These are phyloP conservation scores for Dioszegia aurantiaca DNA, from an alignment of 768 basidiomycete species.

Conservation along the genomic window DNA sequence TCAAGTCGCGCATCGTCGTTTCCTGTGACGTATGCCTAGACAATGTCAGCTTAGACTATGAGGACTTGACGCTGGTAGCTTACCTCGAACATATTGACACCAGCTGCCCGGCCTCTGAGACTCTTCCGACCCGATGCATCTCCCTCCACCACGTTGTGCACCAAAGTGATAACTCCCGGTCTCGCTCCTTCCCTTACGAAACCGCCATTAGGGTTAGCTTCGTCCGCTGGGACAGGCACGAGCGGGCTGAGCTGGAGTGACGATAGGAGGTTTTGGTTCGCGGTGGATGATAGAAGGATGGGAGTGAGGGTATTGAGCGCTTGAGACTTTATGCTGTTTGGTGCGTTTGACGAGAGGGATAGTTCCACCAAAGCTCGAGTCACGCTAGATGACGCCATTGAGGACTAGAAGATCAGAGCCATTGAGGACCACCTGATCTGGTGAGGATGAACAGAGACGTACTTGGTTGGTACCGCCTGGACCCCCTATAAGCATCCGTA, in stretches of 20 bases:
- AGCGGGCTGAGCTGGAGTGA: constrained; percentile 72
- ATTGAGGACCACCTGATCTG: neutral
- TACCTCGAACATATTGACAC: constrained; percentile 80
- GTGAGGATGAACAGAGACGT: neutral
- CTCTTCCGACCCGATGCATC: constrained; percentile 73
- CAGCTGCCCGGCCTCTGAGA: constrained; percentile 69
- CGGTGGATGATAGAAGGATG: constrained; percentile 64
- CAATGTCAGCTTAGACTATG: constrained; percentile 3
- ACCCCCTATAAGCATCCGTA: constrained; percentile 72
- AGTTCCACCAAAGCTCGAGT: constrained; percentile 80
- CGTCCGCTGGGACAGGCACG: constrained; percentile 67
- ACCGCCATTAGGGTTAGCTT: constrained; percentile 54
- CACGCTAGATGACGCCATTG: constrained; percentile 54
- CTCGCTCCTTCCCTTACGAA: constrained; percentile 69
- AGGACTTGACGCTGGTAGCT: neutral
- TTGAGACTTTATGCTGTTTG: constrained; percentile 80
- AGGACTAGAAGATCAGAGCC: constrained; percentile 35
- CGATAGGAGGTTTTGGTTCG: constrained; percentile 68
- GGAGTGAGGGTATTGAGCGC: constrained; percentile 64
- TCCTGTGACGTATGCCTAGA: constrained; percentile 50
- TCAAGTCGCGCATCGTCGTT: constrained; percentile 53
- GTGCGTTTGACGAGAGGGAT: constrained; percentile 89
- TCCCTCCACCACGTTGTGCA: constrained; percentile 79
- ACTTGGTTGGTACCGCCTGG: constrained; percentile 54
- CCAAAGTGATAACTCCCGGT: constrained; percentile 75